Base-by-base conservation (phyloP, 768 basidiomycete species). In the Phanerochaete sordida region DNA sequence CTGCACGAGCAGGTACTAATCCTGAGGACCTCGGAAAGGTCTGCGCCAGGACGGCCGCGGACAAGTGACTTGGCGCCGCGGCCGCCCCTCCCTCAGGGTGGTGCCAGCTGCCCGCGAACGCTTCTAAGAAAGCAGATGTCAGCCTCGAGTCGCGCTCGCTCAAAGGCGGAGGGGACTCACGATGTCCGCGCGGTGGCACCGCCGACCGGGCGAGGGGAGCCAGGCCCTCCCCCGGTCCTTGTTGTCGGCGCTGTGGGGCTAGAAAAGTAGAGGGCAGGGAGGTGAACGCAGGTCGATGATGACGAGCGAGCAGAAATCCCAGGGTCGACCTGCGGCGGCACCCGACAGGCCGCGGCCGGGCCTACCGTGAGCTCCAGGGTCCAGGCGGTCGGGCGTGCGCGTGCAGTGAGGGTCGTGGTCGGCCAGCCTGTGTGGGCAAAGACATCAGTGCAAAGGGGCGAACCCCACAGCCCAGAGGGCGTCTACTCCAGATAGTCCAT, bases 1-100 rank as follows among this genome's bases (percentile, higher is more conserved):
- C 57, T 30, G 33, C 30, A n/a, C 57, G 21, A 11, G 31, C 35
- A 47, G 23, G 57, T 58, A 58, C 57, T 58, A 21, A 58, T 58
- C 57, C 57, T 49, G 57, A 39, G 48, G 57, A 58, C 57, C 57
- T 37, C 57, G 57, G 16, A 58, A 58, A 58, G 57, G 57, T 58
- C 57, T 58, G 57, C 57, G 57, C 57, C 47, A 58, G 53, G 37
- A 54, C 4, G 26, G 24, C n/a, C 53, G 30, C 44, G 33, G 27
- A 3, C 39, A 15, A 31, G 31, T 13, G 33, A 30, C 30, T 31
- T 33, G 8, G 56, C 27, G 31, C 27, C 50, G 50, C 50, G 28
- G 50, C 21, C 45, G 26, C 12, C 56, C 56, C 56, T 57, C 56
- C 56, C 56, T 31, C 56, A 57, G 56, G 56, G 33, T 51, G 30